A percentile compares a stretch with the other conserved stretches of the same genome.
phyloP scores from a whole-genome alignment of 2,329 filamentous ascomycete genomes.

The Diplocarpon rosae region DNA sequence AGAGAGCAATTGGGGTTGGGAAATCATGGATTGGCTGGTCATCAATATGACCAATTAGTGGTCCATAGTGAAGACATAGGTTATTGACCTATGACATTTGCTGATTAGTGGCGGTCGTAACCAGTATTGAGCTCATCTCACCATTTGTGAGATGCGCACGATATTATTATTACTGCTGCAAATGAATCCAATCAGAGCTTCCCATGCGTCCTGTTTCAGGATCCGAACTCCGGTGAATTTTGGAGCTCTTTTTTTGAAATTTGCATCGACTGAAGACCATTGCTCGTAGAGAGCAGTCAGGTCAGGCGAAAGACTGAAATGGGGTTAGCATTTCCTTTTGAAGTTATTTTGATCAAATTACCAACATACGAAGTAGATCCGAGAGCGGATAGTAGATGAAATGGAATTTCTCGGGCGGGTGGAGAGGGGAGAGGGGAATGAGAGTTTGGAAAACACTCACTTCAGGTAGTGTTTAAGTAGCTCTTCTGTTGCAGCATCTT shows the following conservation, averaged over 20 bases:
- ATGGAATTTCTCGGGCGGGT: no score
- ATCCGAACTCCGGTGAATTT: constrained; percentile 88
- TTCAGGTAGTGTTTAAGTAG: constrained; percentile 83
- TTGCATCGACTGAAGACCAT: constrained; percentile 77
- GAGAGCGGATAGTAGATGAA: no score
- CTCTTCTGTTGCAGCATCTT: constrained; percentile 58
- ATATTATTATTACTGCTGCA: constrained; percentile 99
- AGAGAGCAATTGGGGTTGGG: constrained; percentile 64
- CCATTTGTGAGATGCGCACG: constrained; percentile 89
- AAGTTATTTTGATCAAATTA: no score
- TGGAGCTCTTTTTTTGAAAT: constrained; percentile 79
- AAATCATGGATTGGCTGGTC: constrained; percentile 77
- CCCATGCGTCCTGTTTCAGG: constrained; percentile 90
- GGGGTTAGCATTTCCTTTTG: no score
- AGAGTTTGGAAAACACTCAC: no score
- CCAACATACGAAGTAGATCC: no score
- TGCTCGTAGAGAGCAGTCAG: constrained; percentile 67
- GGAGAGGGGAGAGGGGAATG: no score
- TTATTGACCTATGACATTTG: constrained; percentile 55
- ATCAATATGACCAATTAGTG: constrained; percentile 59
- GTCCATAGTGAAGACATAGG: constrained; percentile 76
- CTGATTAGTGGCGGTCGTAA: neutral
- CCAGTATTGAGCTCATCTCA: constrained; percentile 24
- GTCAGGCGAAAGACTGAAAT: constrained; percentile 50
- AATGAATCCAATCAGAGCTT: constrained; percentile 86